Evolutionary conservation across 768 basidiomycete species (phyloP), one percentile per base, ranked within the genome.

Genomic region (Coprinopsis sp.): DNA sequence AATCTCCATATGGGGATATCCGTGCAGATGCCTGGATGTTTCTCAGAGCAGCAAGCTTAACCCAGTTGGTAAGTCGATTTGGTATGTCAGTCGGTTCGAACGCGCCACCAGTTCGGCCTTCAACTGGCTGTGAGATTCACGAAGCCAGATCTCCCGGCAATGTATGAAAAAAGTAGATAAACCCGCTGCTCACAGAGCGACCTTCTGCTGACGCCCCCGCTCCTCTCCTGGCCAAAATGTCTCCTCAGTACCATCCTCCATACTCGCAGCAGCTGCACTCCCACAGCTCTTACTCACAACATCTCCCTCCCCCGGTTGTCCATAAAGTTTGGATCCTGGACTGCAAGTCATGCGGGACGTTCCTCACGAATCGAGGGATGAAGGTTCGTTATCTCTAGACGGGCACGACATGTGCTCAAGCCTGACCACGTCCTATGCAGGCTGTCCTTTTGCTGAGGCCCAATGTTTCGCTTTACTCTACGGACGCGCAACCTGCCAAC

Each of bases 291-390:
- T 74, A 74, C 59, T 63, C 65, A 1, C 60, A 64, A 13, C 55
- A 67, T n/a, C 64, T 67, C 18, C 65, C 72, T 13, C 67, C 67
- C n/a, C 69, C 67, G 30, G 61, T 79, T 37, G 66, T 74, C 6
- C 85, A 87, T 64, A 84, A 84, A 63, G 87, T 91, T 44, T 91
- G 86, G 81, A 79, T 87, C 25, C 66, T 92, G 43, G 82, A 87
- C 60, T 92, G 90, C 65, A 79, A 73, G 53, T 71, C 78, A 6
- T 91, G 90, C 60, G 71, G 72, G 24, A 77, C 73, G 16, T 91
- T 91, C 58, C 64, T 91, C 38, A 87, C 88, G 13, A 90, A 91
- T 61, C 77, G 89, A 22, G 89, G 82, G 46, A 91, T 91, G 89
- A 86, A 87, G 76, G 87, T 80, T 55, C 28, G 57, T 57, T 12